Conservation (phyloP, 192 early-diverging fungal genomes). For the Umbelopsis sp. region DNA sequence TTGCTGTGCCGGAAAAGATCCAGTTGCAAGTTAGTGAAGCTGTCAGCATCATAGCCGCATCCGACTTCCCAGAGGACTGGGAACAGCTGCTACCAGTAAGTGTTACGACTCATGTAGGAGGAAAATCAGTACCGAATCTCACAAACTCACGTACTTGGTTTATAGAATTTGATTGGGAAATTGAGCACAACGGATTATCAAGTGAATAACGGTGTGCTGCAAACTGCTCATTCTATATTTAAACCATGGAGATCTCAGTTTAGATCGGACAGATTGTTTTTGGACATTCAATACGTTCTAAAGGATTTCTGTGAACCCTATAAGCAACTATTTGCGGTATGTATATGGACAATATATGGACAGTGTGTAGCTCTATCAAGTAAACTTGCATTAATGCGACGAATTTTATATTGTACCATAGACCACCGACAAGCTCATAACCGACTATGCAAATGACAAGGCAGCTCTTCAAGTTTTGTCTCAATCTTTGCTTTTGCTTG, state of each 20-base stretch:
- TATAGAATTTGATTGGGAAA: conserved; percentile 71
- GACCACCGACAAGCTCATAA: conserved; percentile 81
- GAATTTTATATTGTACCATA: conserved; percentile 28
- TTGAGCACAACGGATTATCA: conserved; percentile 77
- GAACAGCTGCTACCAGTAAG: conserved; percentile 70
- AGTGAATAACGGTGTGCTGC: conserved; percentile 89
- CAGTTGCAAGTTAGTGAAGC: conserved; percentile 93
- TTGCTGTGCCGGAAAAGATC: conserved; percentile 71
- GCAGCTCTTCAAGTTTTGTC: conserved; percentile 70
- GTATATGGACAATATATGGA: neutral
- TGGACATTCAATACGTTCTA: conserved; percentile 92
- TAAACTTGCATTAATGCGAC: neutral
- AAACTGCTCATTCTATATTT: conserved; percentile 96
- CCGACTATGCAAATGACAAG: conserved; percentile 62
- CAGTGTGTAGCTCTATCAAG: neutral
- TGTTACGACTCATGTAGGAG: neutral
- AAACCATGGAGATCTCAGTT: conserved; percentile 89
- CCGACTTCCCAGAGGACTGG: conserved; percentile 95
- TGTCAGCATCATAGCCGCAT: conserved; percentile 89
- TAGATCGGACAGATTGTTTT: conserved; percentile 76
- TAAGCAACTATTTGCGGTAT: conserved; percentile 80
- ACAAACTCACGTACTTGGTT: neutral
- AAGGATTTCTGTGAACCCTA: conserved; percentile 83
- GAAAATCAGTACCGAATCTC: neutral
- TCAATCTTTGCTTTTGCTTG: conserved; percentile 75